Percentiles rank a stretch among this genome's conserved stretches.
Evolutionary conservation across 371 early-diverging fungal genomes (phyloP).

Genomic region (Mortierella sp.): DNA sequence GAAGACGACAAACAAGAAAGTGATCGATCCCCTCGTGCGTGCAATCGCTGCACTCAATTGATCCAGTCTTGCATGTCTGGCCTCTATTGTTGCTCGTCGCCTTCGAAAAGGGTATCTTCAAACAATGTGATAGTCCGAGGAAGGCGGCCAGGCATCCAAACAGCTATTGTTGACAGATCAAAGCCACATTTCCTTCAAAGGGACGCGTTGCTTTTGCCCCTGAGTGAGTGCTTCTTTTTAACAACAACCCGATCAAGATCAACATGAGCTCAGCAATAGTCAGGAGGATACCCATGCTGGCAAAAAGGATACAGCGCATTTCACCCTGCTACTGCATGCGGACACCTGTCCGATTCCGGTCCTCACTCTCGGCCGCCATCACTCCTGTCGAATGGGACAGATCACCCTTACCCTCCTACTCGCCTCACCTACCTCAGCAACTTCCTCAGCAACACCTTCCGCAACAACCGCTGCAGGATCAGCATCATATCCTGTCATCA

Average conservation of each 20-base stretch:
- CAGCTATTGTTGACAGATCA: not conserved
- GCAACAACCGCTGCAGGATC: not conserved
- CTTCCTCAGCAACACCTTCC: not conserved
- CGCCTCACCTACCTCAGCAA: not conserved
- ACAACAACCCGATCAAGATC: not conserved
- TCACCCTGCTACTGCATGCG: slow-evolving; percentile 6
- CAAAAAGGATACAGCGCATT: slow-evolving; percentile 11
- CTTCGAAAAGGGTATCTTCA: not conserved
- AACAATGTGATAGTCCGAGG: not conserved
- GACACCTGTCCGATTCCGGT: slow-evolving; percentile 10
- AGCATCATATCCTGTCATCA: not conserved
- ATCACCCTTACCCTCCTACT: not conserved
- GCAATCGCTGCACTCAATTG: not conserved
- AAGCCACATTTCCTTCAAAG: not conserved
- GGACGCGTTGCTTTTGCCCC: not conserved
- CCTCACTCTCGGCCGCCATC: slow-evolving; percentile 5
- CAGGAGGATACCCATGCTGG: slow-evolving; percentile 9
- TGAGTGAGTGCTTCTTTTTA: not conserved
- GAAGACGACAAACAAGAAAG: not conserved
- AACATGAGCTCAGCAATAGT: slow-evolving; percentile 18
- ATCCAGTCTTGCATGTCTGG: no score
- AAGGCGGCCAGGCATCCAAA: not conserved
- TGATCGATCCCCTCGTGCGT: not conserved
- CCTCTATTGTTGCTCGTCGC: not conserved
- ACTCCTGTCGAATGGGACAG: slow-evolving; percentile 13